Percentiles rank a stretch among this genome's conserved stretches.
Conservation (phyloP, 2,329 filamentous ascomycete genomes). For the Alternaria rosae region DNA sequence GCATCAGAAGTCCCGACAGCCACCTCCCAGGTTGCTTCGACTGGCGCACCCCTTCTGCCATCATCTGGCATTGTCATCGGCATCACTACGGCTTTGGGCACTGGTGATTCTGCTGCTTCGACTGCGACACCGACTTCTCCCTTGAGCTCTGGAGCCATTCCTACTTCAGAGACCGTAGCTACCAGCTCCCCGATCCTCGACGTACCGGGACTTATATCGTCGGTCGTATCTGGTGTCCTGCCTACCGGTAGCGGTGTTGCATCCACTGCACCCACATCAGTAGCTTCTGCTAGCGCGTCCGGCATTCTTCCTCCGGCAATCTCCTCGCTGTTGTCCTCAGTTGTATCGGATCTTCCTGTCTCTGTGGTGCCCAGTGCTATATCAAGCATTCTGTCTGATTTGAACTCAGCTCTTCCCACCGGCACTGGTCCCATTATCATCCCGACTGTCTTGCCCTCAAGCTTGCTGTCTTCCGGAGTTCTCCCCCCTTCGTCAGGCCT, state of each 20-base stretch:
- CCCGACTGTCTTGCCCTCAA: constrained; percentile 13
- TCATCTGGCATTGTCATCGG: constrained; percentile 44
- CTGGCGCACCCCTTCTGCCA: constrained; percentile 22
- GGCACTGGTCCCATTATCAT: constrained; percentile 20
- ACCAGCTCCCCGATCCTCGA: constrained; percentile 19
- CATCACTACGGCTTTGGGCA: constrained; percentile 46
- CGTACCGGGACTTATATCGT: constrained; percentile 27
- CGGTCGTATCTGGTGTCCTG: constrained; percentile 28
- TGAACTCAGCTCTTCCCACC: constrained; percentile 22
- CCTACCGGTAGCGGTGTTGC: constrained; percentile 25
- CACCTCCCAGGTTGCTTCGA: constrained; percentile 27
- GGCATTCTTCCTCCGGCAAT: constrained; percentile 24
- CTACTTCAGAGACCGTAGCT: constrained; percentile 28
- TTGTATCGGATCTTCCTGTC: constrained; percentile 22
- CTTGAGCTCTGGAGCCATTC: constrained; percentile 27
- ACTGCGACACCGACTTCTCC: constrained; percentile 22
- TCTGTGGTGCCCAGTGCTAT: constrained; percentile 28
- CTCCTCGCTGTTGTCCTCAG: constrained; percentile 30
- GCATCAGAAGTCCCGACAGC: constrained; percentile 17
- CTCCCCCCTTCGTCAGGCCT: constrained; percentile 6
- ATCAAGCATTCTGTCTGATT: constrained; percentile 26
- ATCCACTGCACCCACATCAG: constrained; percentile 24
- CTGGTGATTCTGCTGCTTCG: constrained; percentile 16
- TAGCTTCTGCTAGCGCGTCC: constrained; percentile 19
- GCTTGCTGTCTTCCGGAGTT: constrained; percentile 17